phyloP scores from a whole-genome alignment of 2,329 filamentous ascomycete genomes.

The Mycosphaerelloides madeirae region DNA sequence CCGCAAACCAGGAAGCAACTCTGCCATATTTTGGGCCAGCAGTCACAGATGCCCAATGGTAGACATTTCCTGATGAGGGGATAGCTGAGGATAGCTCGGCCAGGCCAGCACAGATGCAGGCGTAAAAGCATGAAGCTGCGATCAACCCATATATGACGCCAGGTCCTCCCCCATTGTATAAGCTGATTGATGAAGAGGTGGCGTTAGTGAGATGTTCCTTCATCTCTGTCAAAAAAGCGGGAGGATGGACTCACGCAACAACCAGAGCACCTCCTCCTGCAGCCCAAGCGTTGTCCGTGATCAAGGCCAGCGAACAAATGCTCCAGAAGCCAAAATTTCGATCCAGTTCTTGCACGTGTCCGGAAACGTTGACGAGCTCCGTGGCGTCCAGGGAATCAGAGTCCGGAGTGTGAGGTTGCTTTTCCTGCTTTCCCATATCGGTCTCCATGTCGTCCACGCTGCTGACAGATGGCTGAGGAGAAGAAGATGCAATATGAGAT shows the following conservation, averaged over 20 bases:
- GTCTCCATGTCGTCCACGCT: too few relatives aligned
- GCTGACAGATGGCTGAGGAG: too few relatives aligned
- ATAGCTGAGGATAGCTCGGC: slow-evolving; percentile 45
- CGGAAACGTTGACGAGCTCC: slow-evolving; percentile 46
- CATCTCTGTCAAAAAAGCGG: not conserved
- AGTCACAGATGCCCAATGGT: slow-evolving; percentile 52
- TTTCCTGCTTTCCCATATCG: too few relatives aligned
- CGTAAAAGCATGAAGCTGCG: slow-evolving; percentile 48
- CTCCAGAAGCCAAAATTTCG: slow-evolving; percentile 46
- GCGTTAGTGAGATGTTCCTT: too few relatives aligned
- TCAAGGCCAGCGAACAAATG: slow-evolving; percentile 43
- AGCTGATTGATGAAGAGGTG: slow-evolving; percentile 22
- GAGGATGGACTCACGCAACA: slow-evolving; percentile 14
- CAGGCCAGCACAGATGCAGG: slow-evolving; percentile 47
- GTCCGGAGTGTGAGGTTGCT: too few relatives aligned
- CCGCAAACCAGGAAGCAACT: slow-evolving; percentile 47
- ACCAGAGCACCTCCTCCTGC: slow-evolving; percentile 23
- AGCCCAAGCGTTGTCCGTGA: slow-evolving; percentile 33
- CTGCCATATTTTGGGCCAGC: slow-evolving; percentile 45
- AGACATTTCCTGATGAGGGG: slow-evolving; percentile 39
- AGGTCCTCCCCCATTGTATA: slow-evolving; percentile 45
- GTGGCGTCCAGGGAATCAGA: too few relatives aligned
- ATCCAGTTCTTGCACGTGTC: slow-evolving; percentile 50
- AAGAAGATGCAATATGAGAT: too few relatives aligned
- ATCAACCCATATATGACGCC: slow-evolving; percentile 48